Percentiles rank a stretch among this genome's conserved stretches.
phyloP scores from a whole-genome alignment of 768 basidiomycete species.

The Mycena indigotica region DNA sequence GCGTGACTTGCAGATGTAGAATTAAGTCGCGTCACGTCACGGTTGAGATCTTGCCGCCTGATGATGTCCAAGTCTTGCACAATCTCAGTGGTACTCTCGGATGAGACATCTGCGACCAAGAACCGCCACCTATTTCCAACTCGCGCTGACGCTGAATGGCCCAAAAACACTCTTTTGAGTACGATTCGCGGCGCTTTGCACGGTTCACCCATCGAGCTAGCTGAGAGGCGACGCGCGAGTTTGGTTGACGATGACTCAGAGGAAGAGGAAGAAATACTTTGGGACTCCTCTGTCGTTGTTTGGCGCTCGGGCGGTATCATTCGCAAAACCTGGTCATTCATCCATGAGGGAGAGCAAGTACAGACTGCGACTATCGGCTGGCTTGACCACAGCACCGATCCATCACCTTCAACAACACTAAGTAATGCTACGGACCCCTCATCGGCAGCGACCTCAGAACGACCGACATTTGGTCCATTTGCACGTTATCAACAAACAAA shows the following conservation, averaged over 20 bases:
- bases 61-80: not conserved
- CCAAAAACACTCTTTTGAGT: conserved; percentile 40
- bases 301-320: conserved; percentile 70
- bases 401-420: conserved; percentile 31
- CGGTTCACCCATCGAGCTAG: conserved; percentile 48
- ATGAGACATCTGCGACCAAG: not conserved
- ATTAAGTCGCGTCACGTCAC: not conserved
- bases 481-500: conserved; percentile 44
- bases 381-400: conserved; percentile 52
- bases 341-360: conserved; percentile 68
- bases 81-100: not conserved
- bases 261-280: conserved; percentile 68
- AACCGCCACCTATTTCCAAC: not conserved
- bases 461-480: conserved; percentile 60
- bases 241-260: conserved; percentile 46
- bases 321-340: conserved; percentile 72
- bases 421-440: conserved; percentile 37
- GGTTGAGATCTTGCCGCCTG: no score
- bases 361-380: conserved; percentile 82
- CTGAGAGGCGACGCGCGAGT: conserved; percentile 26
- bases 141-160: conserved; percentile 17
- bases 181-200: conserved; percentile 64
- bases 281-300: conserved; percentile 66
- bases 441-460: conserved; percentile 30
- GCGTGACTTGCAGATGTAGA: not conserved